phyloP scores from a whole-genome alignment of 495 filamentous ascomycete species.

The Pseudoneurospora amorphoporcata region DNA sequence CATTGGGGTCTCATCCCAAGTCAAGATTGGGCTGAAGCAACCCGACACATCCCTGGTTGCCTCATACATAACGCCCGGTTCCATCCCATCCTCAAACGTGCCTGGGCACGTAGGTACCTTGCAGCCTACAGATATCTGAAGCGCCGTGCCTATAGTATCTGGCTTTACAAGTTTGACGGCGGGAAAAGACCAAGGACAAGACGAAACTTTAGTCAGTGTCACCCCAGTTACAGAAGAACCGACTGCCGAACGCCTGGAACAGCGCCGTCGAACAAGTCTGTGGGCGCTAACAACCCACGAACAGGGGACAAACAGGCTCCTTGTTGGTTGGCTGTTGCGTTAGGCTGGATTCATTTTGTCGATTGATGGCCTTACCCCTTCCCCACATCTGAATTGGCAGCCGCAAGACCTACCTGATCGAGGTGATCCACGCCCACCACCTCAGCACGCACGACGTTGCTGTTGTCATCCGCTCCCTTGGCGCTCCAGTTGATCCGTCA shows the following conservation, averaged over 20 bases:
- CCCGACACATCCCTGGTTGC: not conserved
- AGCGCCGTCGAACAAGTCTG: not conserved
- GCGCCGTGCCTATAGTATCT: not conserved
- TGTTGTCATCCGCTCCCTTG: constrained; percentile 10
- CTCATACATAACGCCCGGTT: not conserved
- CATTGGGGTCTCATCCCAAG: not conserved
- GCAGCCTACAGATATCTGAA: not conserved
- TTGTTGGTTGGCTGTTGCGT: not conserved
- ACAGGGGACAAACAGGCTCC: not conserved
- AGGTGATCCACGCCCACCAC: constrained; percentile 8
- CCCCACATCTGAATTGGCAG: constrained; percentile 25
- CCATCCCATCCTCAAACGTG: not conserved
- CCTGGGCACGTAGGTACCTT: not conserved
- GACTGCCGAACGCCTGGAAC: not conserved
- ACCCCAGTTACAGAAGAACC: not conserved
- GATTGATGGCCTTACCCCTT: constrained; percentile 21
- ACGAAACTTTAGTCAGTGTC: not conserved
- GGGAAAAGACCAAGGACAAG: not conserved
- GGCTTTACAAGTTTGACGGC: not conserved
- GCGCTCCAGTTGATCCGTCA: constrained; percentile 12
- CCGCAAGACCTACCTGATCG: constrained; percentile 22
- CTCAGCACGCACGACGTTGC: constrained; percentile 8
- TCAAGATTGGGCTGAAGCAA: not conserved
- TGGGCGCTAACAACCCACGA: not conserved
- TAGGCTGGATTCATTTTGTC: not conserved